Conservation (phyloP, 345 rosid genomes). For the Cardamine chenopodiifolia region DNA sequence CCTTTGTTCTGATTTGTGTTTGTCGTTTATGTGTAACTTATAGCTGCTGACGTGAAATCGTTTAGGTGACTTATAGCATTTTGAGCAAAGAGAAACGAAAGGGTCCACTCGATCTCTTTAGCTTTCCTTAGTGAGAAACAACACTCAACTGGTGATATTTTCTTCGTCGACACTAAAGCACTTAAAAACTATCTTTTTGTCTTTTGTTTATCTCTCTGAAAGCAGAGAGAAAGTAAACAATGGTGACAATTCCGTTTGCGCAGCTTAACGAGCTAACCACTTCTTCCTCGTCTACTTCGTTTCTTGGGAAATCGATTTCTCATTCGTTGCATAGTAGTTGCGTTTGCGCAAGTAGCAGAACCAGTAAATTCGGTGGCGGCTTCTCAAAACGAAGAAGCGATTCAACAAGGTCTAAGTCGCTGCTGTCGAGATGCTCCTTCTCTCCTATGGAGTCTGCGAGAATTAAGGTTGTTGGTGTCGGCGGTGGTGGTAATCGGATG, state of each 20-base stretch:
- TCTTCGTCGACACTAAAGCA: slow-evolving; percentile 36
- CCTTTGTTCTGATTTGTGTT: background rate
- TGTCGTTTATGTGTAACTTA: background rate
- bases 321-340: slow-evolving; percentile 41
- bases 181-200: slow-evolving; percentile 36
- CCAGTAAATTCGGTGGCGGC: slow-evolving; percentile 33
- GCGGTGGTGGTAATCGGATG: slow-evolving; percentile 99
- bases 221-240: slow-evolving; percentile 27
- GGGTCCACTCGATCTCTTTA: slow-evolving; percentile 33
- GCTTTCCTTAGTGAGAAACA: background rate
- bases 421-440: slow-evolving; percentile 62
- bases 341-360: slow-evolving; percentile 29
- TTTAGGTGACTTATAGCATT: background rate
- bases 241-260: slow-evolving; percentile 61
- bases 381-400: slow-evolving; percentile 41
- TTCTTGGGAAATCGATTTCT: slow-evolving; percentile 36
- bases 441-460: slow-evolving; percentile 78
- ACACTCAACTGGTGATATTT: slow-evolving; percentile 30
- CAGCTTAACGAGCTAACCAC: slow-evolving; percentile 53
- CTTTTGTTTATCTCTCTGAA: background rate
- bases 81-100: background rate
- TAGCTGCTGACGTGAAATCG: slow-evolving; percentile 12
- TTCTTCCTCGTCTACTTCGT: slow-evolving; percentile 45
- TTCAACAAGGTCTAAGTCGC: slow-evolving; percentile 35
- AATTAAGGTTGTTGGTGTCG: slow-evolving; percentile 94